Conservation (phyloP, 768 basidiomycete genomes). For the Hypsizygus marmoreus region DNA sequence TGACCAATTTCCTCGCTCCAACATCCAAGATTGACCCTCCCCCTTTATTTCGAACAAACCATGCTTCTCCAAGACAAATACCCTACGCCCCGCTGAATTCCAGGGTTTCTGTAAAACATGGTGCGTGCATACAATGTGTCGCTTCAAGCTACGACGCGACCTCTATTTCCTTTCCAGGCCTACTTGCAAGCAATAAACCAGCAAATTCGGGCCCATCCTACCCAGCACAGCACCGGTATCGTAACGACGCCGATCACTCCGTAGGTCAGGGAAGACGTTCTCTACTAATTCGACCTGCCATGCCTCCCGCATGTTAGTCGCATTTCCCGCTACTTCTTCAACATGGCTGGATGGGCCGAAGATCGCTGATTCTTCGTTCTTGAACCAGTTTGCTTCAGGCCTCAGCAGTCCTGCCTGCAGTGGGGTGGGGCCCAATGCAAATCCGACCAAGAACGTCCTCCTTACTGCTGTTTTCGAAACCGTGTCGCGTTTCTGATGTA, state of each 20-base stretch:
- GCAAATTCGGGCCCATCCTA: neutral
- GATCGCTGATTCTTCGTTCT: neutral
- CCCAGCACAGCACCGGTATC: neutral
- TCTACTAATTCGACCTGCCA: neutral
- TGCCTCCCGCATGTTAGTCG: conserved; percentile 1
- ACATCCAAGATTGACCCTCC: neutral
- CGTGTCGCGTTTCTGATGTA: too few relatives aligned
- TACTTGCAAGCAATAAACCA: neutral
- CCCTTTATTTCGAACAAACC: neutral
- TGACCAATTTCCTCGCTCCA: neutral
- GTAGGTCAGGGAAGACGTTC: conserved; percentile 4
- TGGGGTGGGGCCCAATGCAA: neutral
- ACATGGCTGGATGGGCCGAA: neutral
- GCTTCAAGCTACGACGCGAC: neutral
- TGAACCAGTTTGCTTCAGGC: conserved; percentile 8
- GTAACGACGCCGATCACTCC: neutral
- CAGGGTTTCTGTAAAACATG: neutral
- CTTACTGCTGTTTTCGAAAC: too few relatives aligned
- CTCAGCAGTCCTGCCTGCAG: neutral
- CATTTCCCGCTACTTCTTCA: too few relatives aligned
- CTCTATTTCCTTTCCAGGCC: neutral
- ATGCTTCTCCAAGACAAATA: too few relatives aligned
- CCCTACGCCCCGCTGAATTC: neutral
- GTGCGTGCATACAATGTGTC: neutral
- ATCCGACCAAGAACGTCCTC: too few relatives aligned